A percentile compares a stretch with the other conserved stretches of the same genome.
Conservation (phyloP, 805 yeast species). For the Yamadazyma takamatsuzukensis region DNA sequence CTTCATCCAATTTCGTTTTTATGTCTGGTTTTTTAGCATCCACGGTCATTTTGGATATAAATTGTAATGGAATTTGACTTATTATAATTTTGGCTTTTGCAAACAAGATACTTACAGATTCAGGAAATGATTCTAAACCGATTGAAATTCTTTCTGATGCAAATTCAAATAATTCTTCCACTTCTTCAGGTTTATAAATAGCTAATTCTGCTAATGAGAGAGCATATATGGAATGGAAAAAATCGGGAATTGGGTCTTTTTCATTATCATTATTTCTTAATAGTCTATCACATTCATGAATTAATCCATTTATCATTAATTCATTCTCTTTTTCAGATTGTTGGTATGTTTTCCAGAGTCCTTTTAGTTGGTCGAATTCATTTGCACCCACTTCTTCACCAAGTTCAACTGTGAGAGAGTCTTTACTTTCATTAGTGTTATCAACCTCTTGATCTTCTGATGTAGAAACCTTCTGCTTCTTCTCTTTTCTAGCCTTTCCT, state of each 20-base stretch:
- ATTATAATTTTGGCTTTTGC: slow-evolving; percentile 54
- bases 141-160: slow-evolving; percentile 65
- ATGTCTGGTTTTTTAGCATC: slow-evolving; percentile 35
- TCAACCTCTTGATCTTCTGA: slow-evolving; percentile 16
- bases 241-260: slow-evolving; percentile 31
- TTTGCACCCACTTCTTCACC: slow-evolving; percentile 70
- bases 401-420: slow-evolving; percentile 52
- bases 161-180: slow-evolving; percentile 48
- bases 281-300: slow-evolving; percentile 89
- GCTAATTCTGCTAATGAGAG: slow-evolving; percentile 65
- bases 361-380: slow-evolving; percentile 72
- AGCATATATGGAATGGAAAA: slow-evolving; percentile 73
- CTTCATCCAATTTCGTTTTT: slow-evolving; percentile 45
- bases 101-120: slow-evolving; percentile 45
- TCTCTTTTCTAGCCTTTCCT: slow-evolving; percentile 44
- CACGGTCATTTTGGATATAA: slow-evolving; percentile 46
- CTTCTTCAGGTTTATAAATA: slow-evolving; percentile 40
- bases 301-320: slow-evolving; percentile 70
- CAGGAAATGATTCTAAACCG: slow-evolving; percentile 52
- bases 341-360: slow-evolving; percentile 64
- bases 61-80: slow-evolving; percentile 57
- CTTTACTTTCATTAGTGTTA: slow-evolving; percentile 16
- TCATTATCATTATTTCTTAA: slow-evolving; percentile 41
- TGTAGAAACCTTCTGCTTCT: slow-evolving; percentile 21
- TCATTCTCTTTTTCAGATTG: slow-evolving; percentile 58